Evolutionary conservation across 495 filamentous ascomycete species (phyloP), one percentile per base, ranked within the genome.

Genomic region (Cenococcum geophilum): DNA sequence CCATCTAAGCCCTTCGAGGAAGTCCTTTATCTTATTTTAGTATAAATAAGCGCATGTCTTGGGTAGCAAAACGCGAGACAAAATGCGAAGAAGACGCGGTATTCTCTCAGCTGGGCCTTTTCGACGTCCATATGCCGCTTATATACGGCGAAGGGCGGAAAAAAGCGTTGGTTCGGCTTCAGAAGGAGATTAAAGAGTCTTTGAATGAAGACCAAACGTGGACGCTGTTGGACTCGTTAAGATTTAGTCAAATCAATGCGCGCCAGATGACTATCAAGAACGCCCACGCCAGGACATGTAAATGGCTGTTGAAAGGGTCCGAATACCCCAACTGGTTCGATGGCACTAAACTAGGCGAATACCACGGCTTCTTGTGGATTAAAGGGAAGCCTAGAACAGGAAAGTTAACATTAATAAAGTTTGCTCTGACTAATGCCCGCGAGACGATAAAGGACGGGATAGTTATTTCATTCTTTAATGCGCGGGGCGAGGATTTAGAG

Each of bases 381-480:
- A n/a, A n/a, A n/a, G n/a, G 64, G 12, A 63, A 66, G 20, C 60
- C 64, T 45, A 60, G 60, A 35, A 21, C 64, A 4, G 64, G 64
- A 37, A 66, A 66, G 55, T 66, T 58, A 23, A 65, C 62, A 3
- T 16, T 65, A 11, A 60, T 52, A 32, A 65, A 65, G 42, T 62
- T 58, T 50, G 35, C 47, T 3, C 27, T n/a, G 9, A 5, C 35
- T 6, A 51, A 58, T 16, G 16, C 49, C n/a, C 61, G 51, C 12
- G 45, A 56, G 23, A 35, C 22, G 10, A 25, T 54, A 18, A 40
- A 45, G 8, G 43, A 55, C 4, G 34, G 18, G 2, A 59, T 47
- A 23, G 64, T 70, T n/a, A 53, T 71, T 2, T 69, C 70, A 14
- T 78, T 76, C 62, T 77, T 76, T 63, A 66, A 75, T 36, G 74